A percentile compares a stretch with the other conserved stretches of the same genome.
Conservation (phyloP, 176 grass and related monocot species). For the Dendrocalamus sinicus region DNA sequence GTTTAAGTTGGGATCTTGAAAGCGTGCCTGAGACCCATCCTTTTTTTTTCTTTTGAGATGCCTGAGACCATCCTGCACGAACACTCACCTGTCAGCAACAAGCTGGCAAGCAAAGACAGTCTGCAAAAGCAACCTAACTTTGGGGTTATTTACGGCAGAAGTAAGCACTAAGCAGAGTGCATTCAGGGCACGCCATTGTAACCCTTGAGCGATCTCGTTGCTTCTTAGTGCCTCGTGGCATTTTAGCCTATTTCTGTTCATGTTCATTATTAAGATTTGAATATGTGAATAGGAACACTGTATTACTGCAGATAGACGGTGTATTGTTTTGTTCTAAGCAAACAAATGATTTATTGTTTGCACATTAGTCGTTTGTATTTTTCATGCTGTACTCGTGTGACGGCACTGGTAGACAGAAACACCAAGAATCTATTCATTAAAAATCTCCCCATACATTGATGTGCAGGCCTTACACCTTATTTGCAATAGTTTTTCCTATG, state of each 20-base stretch:
- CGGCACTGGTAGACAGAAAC: neutral
- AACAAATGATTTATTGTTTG: neutral
- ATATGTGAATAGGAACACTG: neutral
- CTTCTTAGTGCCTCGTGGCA: neutral
- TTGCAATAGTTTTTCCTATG: neutral
- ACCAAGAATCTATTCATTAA: neutral
- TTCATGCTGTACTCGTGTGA: neutral
- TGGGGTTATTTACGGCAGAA: neutral
- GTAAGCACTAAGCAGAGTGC: neutral
- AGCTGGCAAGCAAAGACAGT: neutral
- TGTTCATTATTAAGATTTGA: neutral
- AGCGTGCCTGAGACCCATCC: too few relatives aligned
- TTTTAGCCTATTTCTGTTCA: neutral
- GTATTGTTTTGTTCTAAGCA: neutral
- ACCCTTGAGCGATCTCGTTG: neutral
- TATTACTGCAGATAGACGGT: neutral
- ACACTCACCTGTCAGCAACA: neutral
- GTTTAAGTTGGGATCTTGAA: neutral
- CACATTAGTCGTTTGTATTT: neutral
- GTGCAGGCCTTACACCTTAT: neutral
- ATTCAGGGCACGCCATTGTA: neutral
- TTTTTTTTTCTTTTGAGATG: neutral
- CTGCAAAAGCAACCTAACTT: neutral
- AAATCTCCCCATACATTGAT: neutral
- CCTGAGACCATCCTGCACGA: neutral